Evolutionary conservation across 2,329 filamentous ascomycete species (phyloP).

Genomic region (Claviceps arundinis): DNA sequence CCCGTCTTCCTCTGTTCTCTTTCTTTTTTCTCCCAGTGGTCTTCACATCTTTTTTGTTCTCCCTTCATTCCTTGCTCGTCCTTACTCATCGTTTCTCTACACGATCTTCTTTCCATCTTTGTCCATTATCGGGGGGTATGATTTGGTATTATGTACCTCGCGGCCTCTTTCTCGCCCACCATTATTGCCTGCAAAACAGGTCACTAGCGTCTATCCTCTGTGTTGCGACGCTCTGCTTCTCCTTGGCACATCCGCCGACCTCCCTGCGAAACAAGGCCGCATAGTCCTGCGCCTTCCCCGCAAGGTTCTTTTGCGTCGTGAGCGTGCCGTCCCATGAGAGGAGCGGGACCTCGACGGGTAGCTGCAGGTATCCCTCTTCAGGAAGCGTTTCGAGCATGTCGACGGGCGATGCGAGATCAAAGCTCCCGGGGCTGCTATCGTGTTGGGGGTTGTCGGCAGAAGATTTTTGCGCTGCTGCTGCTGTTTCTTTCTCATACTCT

Average conservation of each 20-base stretch:
- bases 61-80: no score
- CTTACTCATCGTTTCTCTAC: no score
- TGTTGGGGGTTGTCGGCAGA: constrained; percentile 14
- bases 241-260: constrained; percentile 51
- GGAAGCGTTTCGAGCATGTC: constrained; percentile 37
- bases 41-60: no score
- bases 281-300: constrained; percentile 36
- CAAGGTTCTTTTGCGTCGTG: constrained; percentile 26
- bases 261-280: constrained; percentile 43
- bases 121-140: no score
- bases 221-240: constrained; percentile 10
- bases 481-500: constrained; percentile 34
- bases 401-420: constrained; percentile 29
- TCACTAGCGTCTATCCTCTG: constrained; percentile 35
- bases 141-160: no score
- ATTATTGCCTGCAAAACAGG: constrained; percentile 45
- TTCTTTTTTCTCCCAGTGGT: background rate
- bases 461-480: constrained; percentile 1
- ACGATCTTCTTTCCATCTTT: no score
- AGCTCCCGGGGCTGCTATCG: constrained; percentile 20
- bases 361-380: constrained; percentile 27
- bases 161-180: background rate
- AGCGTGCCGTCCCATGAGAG: constrained; percentile 50
- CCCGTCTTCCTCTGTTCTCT: background rate
- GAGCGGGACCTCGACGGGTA: constrained; percentile 38